Conservation (phyloP, 2,329 filamentous ascomycete genomes). For the Hymenoscyphus linearis region DNA sequence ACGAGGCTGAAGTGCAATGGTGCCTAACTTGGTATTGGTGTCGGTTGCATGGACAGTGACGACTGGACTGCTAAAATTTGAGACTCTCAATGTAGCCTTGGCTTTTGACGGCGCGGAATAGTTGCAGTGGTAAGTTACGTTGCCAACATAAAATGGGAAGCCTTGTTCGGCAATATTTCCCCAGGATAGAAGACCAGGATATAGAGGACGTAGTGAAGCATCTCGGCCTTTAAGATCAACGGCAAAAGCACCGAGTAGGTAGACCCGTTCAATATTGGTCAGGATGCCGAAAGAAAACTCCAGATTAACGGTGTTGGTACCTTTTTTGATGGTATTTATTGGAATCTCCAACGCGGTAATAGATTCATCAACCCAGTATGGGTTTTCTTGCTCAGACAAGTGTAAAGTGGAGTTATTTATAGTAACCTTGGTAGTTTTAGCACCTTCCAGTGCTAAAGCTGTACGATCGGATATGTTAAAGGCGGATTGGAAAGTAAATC, state of each 20-base stretch:
- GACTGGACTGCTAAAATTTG: slow-evolving; percentile 25
- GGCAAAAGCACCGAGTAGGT: slow-evolving; percentile 29
- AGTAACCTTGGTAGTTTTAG: slow-evolving; percentile 19
- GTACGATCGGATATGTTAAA: slow-evolving; percentile 12
- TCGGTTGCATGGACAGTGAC: slow-evolving; percentile 15
- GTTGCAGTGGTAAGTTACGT: slow-evolving; percentile 23
- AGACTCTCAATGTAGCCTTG: slow-evolving; percentile 15
- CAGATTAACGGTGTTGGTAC: slow-evolving; percentile 22
- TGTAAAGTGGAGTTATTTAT: slow-evolving; percentile 20
- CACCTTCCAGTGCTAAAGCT: slow-evolving; percentile 28
- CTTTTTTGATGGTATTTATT: slow-evolving; percentile 18
- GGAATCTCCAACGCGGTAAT: slow-evolving; percentile 27
- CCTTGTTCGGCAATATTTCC: slow-evolving; percentile 28
- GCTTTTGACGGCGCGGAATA: slow-evolving; percentile 5
- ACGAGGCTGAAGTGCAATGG: slow-evolving; percentile 27
- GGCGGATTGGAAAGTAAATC: slow-evolving; percentile 26
- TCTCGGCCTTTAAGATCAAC: slow-evolving; percentile 17
- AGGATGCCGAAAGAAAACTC: slow-evolving; percentile 28
- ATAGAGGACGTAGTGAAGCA: slow-evolving; percentile 2
- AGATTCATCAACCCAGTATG: slow-evolving; percentile 32
- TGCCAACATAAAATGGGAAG: slow-evolving; percentile 30
- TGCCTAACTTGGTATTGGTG: slow-evolving; percentile 15
- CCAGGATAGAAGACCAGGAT: slow-evolving; percentile 21
- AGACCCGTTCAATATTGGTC: slow-evolving; percentile 31
- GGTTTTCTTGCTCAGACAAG: not conserved